Percentiles rank a stretch among this genome's conserved stretches.
phyloP scores from a whole-genome alignment of 2,329 filamentous ascomycete species.

The Epicoccum sorghinum region DNA sequence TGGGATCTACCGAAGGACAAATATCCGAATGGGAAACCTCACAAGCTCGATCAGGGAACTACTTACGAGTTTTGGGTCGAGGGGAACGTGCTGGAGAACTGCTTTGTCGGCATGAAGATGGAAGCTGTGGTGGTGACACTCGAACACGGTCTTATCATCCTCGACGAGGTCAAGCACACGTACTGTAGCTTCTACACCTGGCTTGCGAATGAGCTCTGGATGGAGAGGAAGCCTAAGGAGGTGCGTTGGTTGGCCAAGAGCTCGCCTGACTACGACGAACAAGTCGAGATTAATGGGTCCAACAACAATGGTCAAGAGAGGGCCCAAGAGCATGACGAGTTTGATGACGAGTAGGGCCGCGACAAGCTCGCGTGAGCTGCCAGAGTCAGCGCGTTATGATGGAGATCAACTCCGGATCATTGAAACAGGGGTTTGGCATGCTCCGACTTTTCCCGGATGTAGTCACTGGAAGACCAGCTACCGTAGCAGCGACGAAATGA shows the following conservation, averaged over 20 bases:
- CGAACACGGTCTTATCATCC: conserved; percentile 32
- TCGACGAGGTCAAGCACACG: conserved; percentile 48
- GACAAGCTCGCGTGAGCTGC: conserved; percentile 5
- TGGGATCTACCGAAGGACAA: conserved; percentile 47
- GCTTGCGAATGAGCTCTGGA: conserved; percentile 52
- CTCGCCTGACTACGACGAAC: conserved; percentile 23
- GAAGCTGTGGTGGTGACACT: conserved; percentile 40
- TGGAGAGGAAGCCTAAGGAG: conserved; percentile 37
- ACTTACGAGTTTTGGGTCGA: conserved; percentile 71
- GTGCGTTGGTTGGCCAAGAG: conserved; percentile 33
- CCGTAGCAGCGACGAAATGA: too few species aligned
- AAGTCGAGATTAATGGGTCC: conserved; percentile 14
- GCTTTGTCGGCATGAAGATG: conserved; percentile 64
- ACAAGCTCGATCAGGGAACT: conserved; percentile 39
- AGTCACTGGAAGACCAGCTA: neutral
- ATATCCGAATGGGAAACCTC: conserved; percentile 31
- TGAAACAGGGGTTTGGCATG: conserved; percentile 12
- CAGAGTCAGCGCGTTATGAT: neutral
- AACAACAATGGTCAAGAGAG: conserved; percentile 5
- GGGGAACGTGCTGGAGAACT: conserved; percentile 60
- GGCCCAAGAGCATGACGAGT: conserved; percentile 24
- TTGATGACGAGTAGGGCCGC: conserved; percentile 14
- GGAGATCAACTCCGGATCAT: neutral
- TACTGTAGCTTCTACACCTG: conserved; percentile 53
- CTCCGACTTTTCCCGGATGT: conserved; percentile 2